Conservation (phyloP, 1,284 basidiomycete genomes). For the Cryptococcus sp. region DNA sequence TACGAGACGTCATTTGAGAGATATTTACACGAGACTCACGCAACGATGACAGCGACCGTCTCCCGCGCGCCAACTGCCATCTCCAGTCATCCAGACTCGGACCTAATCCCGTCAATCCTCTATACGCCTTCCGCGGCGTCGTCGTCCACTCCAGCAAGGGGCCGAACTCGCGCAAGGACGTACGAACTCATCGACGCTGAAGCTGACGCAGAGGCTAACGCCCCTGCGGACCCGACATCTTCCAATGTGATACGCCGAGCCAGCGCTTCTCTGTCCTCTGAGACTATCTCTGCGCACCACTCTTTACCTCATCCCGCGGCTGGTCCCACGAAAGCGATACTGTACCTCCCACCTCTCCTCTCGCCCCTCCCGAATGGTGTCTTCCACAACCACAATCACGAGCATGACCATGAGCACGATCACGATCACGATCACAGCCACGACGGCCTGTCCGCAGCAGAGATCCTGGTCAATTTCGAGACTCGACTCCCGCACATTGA, state of each 20-base stretch:
- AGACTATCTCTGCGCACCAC: slow-evolving; percentile 14
- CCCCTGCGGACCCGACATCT: neutral
- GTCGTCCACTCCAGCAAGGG: neutral
- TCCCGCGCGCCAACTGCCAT: neutral
- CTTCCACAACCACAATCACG: slow-evolving; percentile 30
- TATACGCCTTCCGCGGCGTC: slow-evolving; percentile 6
- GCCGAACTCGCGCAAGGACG: slow-evolving; percentile 8
- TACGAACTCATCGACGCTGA: slow-evolving; percentile 6
- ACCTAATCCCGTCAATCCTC: slow-evolving; percentile 19
- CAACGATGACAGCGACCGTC: neutral
- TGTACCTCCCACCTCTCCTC: slow-evolving; percentile 77
- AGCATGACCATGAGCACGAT: slow-evolving; percentile 19
- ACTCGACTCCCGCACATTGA: slow-evolving; percentile 80
- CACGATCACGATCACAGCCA: slow-evolving; percentile 16
- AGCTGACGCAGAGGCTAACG: neutral
- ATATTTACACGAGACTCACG: too few relatives aligned
- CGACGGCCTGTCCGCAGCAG: slow-evolving; percentile 2
- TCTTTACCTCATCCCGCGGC: slow-evolving; percentile 5
- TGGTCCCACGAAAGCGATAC: slow-evolving; percentile 59
- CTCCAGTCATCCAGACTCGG: slow-evolving; percentile 13
- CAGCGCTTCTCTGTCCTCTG: neutral
- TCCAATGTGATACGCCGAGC: neutral
- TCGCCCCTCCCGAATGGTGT: slow-evolving; percentile 59
- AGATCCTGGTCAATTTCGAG: slow-evolving; percentile 56
- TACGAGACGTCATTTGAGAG: too few relatives aligned